phyloP scores from a whole-genome alignment of 345 rosid genomes.

The thale cress (Arabidopsis thaliana) region DNA sequence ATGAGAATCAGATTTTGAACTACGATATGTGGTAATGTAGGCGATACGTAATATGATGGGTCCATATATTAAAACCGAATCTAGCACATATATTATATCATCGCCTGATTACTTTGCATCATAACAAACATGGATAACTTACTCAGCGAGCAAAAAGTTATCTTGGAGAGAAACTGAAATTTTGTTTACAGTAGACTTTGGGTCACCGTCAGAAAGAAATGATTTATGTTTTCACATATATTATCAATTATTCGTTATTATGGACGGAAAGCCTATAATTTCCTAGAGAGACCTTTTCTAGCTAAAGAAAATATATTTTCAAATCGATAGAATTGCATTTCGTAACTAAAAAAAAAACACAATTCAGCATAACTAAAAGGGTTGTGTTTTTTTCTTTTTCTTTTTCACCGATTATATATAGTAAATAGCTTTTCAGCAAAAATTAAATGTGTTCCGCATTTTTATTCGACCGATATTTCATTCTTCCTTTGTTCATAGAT shows the following conservation, averaged over 20 bases:
- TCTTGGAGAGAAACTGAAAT: neutral
- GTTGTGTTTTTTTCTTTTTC: too few species aligned
- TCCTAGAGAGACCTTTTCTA: neutral
- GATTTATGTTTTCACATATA: neutral
- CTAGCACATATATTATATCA: neutral
- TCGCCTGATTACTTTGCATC: neutral
- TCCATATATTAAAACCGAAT: slow-evolving; percentile 1
- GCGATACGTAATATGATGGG: neutral
- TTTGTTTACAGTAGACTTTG: neutral
- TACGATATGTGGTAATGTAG: neutral
- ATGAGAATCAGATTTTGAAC: neutral
- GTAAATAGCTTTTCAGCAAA: neutral
- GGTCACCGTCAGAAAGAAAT: neutral
- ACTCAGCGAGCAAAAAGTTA: neutral
- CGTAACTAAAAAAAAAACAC: neutral
- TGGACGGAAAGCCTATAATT: neutral
- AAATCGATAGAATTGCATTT: neutral
- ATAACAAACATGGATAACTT: neutral
- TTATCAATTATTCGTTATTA: neutral
- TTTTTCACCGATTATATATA: neutral
- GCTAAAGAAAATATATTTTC: neutral
- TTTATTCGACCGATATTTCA: slow-evolving; percentile 36
- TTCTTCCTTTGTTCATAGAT: slow-evolving; percentile 26
- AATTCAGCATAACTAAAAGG: neutral
- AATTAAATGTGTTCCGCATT: slow-evolving; percentile 4